Evolutionary conservation across 2,329 filamentous ascomycete species (phyloP), one percentile per base, ranked within the genome.

Genomic region (Neonectria magnoliae): DNA sequence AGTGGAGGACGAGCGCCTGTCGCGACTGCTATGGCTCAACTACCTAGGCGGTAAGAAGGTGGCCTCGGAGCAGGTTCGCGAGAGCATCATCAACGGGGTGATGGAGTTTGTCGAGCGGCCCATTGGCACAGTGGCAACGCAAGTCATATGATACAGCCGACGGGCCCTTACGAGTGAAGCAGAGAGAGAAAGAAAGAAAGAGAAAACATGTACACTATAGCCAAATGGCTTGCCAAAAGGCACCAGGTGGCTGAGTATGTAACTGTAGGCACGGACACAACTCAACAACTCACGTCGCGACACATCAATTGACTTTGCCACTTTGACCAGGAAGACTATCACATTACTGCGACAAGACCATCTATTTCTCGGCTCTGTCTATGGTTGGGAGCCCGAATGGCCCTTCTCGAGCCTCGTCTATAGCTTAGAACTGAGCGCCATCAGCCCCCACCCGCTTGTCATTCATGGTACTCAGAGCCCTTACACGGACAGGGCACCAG

Each of bases 81-180:
- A 89, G 79, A 97, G 87, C 71, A 91, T 99, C 55, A 91, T 97
- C 4, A 89, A 97, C 52, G 96, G 96, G 0, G 87, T 97, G 65
- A 90, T 98, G 84, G 90, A 90, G 70, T 92, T 98, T 80, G 93
- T 96, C 1, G 92, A 94, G 79, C 83, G 95, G 68, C 96, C 96
- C 0, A 88, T 97, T 16, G 95, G 94, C 1, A 97, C 93, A 0
- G 91, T 97, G 1, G 92, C 93, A 54, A 87, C 93, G 38, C 93
- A 93, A 81, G 92, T 97, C 18, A 20, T 51, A 61, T 33, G 20
- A 16, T n/a, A 45, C n/a, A 1, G 8, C 14, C 10, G 38, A 42
- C n/a, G 7, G 29, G 5, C 10, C 16, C 54, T 47, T 1, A 20
- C 29, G 3, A 41, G 41, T 20, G 31, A 29, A 38, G 44, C 22